Evolutionary conservation across 2,329 filamentous ascomycete genomes (phyloP).

Genomic region (Harringtonia aguacate): DNA sequence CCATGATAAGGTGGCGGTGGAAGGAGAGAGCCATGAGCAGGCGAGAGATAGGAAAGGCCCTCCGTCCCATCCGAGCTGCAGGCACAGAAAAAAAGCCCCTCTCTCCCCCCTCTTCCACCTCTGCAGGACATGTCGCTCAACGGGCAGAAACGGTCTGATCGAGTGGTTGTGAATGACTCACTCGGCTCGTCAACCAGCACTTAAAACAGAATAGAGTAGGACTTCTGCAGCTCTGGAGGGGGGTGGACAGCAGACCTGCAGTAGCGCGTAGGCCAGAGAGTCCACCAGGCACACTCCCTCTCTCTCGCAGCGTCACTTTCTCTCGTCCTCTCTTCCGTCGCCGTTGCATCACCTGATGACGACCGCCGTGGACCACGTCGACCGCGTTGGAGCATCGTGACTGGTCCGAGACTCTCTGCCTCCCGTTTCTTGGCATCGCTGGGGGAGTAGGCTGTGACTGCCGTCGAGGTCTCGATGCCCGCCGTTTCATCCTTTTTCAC

Average conservation of each 20-base stretch:
- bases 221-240: too few relatives aligned
- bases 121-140: slow-evolving; percentile 16
- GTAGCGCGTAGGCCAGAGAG: too few relatives aligned
- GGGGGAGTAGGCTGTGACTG: too few relatives aligned
- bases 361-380: too few relatives aligned
- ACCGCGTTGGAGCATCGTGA: too few relatives aligned
- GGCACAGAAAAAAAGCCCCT: background rate
- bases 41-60: background rate
- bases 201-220: slow-evolving; percentile 1
- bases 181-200: background rate
- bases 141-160: slow-evolving; percentile 11
- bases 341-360: too few relatives aligned
- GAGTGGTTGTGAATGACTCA: slow-evolving; percentile 23
- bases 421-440: background rate
- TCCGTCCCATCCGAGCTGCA: slow-evolving; percentile 3
- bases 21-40: background rate
- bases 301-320: too few relatives aligned
- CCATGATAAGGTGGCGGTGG: background rate
- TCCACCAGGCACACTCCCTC: too few relatives aligned
- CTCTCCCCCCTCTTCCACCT: too few relatives aligned
- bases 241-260: too few relatives aligned
- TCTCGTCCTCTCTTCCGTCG: too few relatives aligned
- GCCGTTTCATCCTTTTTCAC: slow-evolving; percentile 8
- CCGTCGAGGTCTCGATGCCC: slow-evolving; percentile 4
- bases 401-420: background rate